Evolutionary conservation across 768 basidiomycete species (phyloP), one percentile per base, ranked within the genome.

Genomic region (Psilocybe cyanescens): DNA sequence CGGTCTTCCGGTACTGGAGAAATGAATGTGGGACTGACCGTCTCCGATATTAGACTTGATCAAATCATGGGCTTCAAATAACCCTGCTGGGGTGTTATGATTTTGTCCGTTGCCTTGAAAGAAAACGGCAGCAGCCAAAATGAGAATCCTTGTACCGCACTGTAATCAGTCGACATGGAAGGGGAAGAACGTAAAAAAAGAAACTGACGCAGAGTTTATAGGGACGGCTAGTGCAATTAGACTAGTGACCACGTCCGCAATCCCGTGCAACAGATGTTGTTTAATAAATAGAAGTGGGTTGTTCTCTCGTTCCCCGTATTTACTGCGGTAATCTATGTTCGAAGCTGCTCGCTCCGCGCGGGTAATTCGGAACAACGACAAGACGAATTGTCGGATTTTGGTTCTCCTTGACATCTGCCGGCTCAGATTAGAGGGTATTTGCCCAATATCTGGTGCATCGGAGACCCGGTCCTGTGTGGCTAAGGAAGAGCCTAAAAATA

Each of bases 1-100:
- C n/a, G 17, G 17, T 28, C 28, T 31, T 33, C 24, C 9, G 24
- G 4, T 45, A 19, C 16, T 46, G n/a, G 16, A n/a, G n/a, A 33
- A 8, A 33, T 8, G 39, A n/a, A 7, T 29, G 4, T 19, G 46
- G 19, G 24, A 60, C 78, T 65, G 68, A 84, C 89, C 83, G 63
- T 78, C 78, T 3, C 91, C 91, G 44, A 94, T 76, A 37, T 78
- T 78, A 16, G 69, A 53, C 47, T 73, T 74, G 55, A 94, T 85
- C 3, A 93, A 74, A 6, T 78, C 78, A 67, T 90, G 81, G 1
- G 92, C 91, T 60, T 90, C 89, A 65, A 90, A 90, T n/a, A 94
- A 74, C 60, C 84, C 87, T 8, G 86, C 88, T 35, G 86, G 80
- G 4, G 70, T 70, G 12, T 74, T 68, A 24, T 69, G 74, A 29